phyloP scores from a whole-genome alignment of 495 filamentous ascomycete species.

The Apiosordaria backusii region DNA sequence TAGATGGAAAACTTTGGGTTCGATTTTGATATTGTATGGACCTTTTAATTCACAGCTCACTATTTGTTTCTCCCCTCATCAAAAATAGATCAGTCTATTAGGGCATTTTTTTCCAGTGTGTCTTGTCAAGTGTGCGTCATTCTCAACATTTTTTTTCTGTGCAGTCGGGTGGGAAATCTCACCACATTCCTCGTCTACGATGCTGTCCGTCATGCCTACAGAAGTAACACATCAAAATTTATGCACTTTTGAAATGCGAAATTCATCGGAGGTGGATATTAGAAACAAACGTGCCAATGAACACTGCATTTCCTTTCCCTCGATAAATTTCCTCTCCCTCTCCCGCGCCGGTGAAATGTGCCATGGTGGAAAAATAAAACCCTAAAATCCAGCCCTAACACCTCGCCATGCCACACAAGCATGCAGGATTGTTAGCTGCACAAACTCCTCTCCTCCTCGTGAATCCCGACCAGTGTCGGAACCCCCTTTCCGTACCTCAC shows the following conservation, averaged over 20 bases:
- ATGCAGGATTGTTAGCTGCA: neutral
- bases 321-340: too few relatives aligned
- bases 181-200: neutral
- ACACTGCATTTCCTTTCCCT: too few relatives aligned
- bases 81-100: neutral
- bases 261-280: neutral
- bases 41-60: neutral
- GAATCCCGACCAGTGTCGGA: neutral
- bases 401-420: neutral
- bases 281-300: neutral
- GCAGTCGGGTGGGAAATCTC: too few relatives aligned
- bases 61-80: neutral
- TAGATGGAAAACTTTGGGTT: neutral
- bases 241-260: neutral
- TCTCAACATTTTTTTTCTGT: too few relatives aligned
- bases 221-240: neutral
- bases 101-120: neutral
- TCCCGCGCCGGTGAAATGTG: too few relatives aligned
- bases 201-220: neutral
- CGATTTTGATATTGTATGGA: neutral
- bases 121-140: too few relatives aligned
- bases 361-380: neutral
- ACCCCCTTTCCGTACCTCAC: too few relatives aligned
- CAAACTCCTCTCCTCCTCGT: neutral
- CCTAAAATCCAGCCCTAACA: neutral